These are phyloP conservation scores for Chamaecrista fasciculata DNA, from an alignment of 306 rosid genomes.

Conservation along the genomic window DNA sequence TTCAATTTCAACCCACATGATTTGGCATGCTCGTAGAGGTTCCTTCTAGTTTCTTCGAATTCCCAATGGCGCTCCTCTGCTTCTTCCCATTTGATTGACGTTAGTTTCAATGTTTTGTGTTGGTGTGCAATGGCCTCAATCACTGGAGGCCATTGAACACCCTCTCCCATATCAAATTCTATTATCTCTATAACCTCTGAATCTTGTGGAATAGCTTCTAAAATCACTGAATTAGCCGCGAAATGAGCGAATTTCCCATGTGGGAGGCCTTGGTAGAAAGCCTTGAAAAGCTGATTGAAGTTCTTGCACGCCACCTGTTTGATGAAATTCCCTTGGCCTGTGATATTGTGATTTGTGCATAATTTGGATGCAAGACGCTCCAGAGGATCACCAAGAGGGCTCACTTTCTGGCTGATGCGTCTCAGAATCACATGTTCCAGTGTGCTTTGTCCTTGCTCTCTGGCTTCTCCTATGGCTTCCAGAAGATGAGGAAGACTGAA, in stretches of 20 bases:
- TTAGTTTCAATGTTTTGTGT: conserved; percentile 44
- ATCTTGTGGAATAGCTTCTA: conserved; percentile 49
- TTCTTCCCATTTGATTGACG: conserved; percentile 45
- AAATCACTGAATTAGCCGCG: conserved; percentile 49
- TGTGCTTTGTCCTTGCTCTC: conserved; percentile 40
- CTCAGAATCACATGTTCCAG: conserved; percentile 40
- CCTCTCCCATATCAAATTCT: conserved; percentile 51
- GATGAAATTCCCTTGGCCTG: conserved; percentile 34
- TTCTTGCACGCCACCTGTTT: conserved; percentile 52
- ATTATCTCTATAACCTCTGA: conserved; percentile 47
- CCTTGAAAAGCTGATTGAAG: conserved; percentile 31
- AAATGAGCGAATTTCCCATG: conserved; percentile 50
- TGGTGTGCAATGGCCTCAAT: conserved; percentile 39
- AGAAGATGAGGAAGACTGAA: conserved; percentile 47
- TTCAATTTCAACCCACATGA: conserved; percentile 46
- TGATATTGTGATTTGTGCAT: conserved; percentile 29
- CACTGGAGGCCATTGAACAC: conserved; percentile 52
- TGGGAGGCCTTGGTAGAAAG: conserved; percentile 48
- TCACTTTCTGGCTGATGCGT: conserved; percentile 47
- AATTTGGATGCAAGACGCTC: conserved; percentile 56
- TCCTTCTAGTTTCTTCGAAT: conserved; percentile 43
- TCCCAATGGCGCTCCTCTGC: conserved; percentile 37
- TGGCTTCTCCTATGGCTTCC: conserved; percentile 48
- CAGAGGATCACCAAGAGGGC: conserved; percentile 44
- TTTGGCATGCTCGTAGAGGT: conserved; percentile 44